Evolutionary conservation across 176 grass and related monocot species (phyloP), one percentile per base, ranked within the genome.

Genomic region (Puya raimondii): DNA sequence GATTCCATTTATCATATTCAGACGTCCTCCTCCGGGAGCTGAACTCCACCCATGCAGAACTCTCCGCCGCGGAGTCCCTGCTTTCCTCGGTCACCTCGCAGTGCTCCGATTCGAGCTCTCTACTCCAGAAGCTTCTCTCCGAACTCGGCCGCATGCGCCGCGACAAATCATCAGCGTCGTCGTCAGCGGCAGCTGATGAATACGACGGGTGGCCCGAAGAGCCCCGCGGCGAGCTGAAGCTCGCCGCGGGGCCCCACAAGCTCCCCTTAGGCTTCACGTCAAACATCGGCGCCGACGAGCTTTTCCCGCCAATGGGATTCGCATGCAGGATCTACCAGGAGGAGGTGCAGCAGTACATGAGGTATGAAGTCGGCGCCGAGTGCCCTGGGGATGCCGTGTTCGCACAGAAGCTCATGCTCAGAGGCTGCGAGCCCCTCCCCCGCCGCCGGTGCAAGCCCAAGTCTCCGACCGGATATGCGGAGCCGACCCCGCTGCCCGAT

Each of bases 1-100:
- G 79, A 49, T 82, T 90, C 84, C 87, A 96, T 82, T 76, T 96
- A 16, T 96, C 83, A 80, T 78, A 88, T 64, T 86, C 85, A 12
- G 65, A 78, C 4, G 79, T 65, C 9, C 85, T 91, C 3, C 75
- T 88, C 20, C 72, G 76, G 0, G 88, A 96, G 49, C 88, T 91
- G 53, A 89, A 87, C 78, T 63, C 76, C 48, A 96, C 88, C 11
- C 81, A 72, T 66, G 66, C 3, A 51, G 76, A 78, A 64, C 88
- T 96, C 4, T 23, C 70, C 0, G 66, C 29, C 1, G 50, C 83
- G 33, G 33, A 42, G 33, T 42, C 33, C 1, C 5, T 42, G 33
- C 33, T 42, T 4, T 5, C 0, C 81, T 68, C 49, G 71, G 53
- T 2, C 79, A 85, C 78, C 63, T 85, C 22, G 58, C 81, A 1